These are phyloP conservation scores for Ophiostoma sp. DNA, from an alignment of 2,329 filamentous ascomycete genomes.

Conservation along the genomic window DNA sequence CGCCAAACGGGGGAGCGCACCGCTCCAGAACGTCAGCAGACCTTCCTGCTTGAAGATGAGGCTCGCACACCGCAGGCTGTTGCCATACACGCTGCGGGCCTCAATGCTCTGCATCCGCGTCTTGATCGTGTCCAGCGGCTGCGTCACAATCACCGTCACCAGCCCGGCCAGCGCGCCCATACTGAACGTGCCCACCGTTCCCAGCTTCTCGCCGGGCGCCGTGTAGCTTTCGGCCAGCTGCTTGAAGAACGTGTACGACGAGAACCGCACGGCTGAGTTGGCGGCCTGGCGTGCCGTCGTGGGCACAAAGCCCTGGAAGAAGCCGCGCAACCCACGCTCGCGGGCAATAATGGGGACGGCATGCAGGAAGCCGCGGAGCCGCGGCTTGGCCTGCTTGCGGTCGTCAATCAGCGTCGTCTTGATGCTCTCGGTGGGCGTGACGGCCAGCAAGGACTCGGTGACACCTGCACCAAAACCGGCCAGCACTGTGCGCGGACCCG, in stretches of 20 bases:
- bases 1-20: slow-evolving; percentile 80
- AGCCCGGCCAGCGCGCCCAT: slow-evolving; percentile 86
- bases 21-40: slow-evolving; percentile 88
- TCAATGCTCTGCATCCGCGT: slow-evolving; percentile 97
- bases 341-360: slow-evolving; percentile 82
- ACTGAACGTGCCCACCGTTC: slow-evolving; percentile 81
- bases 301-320: slow-evolving; percentile 95
- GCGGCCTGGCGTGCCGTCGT: slow-evolving; percentile 93
- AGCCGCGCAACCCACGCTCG: slow-evolving; percentile 84
- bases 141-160: slow-evolving; percentile 80
- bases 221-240: slow-evolving; percentile 91
- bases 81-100: slow-evolving; percentile 76
- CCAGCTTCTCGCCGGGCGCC: slow-evolving; percentile 91
- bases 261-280: slow-evolving; percentile 89
- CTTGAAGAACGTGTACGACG: slow-evolving; percentile 84
- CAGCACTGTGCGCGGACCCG: slow-evolving; percentile 85
- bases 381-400: slow-evolving; percentile 79
- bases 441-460: slow-evolving; percentile 88
- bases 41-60: slow-evolving; percentile 89
- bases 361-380: slow-evolving; percentile 89
- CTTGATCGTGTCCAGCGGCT: slow-evolving; percentile 88
- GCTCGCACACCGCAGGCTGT: slow-evolving; percentile 78
- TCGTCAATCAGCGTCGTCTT: slow-evolving; percentile 99
- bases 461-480: slow-evolving; percentile 93
- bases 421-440: slow-evolving; percentile 96